Percentiles rank a stretch among this genome's conserved stretches.
Evolutionary conservation across 1,139 yeast genomes (phyloP).

Genomic region (Blastobotrys indianensis): DNA sequence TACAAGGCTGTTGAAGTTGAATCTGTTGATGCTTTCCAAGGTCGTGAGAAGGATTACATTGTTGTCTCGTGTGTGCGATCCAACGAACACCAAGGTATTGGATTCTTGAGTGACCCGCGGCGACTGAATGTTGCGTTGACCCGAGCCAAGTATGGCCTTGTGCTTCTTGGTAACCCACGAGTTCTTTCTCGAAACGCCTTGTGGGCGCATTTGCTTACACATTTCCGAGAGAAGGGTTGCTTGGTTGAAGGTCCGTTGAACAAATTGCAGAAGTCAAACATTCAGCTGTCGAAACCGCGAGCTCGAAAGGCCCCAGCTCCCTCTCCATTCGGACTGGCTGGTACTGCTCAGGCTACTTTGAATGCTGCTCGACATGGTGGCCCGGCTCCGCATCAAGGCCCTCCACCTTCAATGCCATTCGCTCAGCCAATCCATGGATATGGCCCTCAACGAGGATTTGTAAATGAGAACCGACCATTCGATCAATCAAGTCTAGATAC

Average conservation of each 20-base stretch:
- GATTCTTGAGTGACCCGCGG: constrained; percentile 84
- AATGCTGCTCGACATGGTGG: too few species aligned
- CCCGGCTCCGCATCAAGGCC: background rate
- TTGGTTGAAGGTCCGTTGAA: constrained; percentile 90
- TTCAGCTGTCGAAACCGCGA: constrained; percentile 37
- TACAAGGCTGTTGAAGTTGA: constrained; percentile 80
- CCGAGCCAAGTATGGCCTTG: constrained; percentile 80
- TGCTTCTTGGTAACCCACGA: constrained; percentile 79
- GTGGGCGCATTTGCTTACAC: constrained; percentile 76
- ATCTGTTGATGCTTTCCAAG: constrained; percentile 94
- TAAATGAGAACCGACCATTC: constrained; percentile 11
- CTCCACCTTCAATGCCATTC: too few species aligned
- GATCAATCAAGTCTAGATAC: constrained; percentile 39
- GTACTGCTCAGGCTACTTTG: too few species aligned
- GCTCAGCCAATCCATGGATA: too few species aligned
- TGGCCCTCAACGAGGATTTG: background rate
- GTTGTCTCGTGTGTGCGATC: constrained; percentile 89
- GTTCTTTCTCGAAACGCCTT: constrained; percentile 64
- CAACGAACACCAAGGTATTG: constrained; percentile 74
- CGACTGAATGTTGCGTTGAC: constrained; percentile 90
- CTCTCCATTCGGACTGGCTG: too few species aligned
- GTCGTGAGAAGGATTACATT: constrained; percentile 88
- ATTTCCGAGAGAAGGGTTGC: constrained; percentile 79
- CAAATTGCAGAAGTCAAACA: constrained; percentile 65
- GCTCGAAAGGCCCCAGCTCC: constrained; percentile 13